phyloP scores from a whole-genome alignment of 352 stramenopile species.

The Pilasporangium apinafurcum region DNA sequence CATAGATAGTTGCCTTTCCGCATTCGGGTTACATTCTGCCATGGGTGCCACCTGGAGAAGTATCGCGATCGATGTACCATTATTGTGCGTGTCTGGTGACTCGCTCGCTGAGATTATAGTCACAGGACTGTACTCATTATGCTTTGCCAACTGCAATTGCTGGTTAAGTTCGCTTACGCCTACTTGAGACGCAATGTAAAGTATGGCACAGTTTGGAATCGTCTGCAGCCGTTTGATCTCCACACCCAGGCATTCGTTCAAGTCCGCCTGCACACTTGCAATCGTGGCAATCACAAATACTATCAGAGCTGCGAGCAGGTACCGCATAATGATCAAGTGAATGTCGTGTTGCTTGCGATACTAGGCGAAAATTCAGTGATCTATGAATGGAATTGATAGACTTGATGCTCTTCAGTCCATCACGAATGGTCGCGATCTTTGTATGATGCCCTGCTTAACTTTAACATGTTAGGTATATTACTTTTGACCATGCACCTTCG shows the following conservation, averaged over 20 bases:
- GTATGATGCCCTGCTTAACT: too few relatives aligned
- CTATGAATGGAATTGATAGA: background rate
- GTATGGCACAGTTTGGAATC: slow-evolving; percentile 19
- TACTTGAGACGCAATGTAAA: slow-evolving; percentile 38
- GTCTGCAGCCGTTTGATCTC: slow-evolving; percentile 31
- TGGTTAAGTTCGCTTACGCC: slow-evolving; percentile 48
- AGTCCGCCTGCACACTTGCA: slow-evolving; percentile 10
- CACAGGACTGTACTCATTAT: slow-evolving; percentile 30
- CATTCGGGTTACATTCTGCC: slow-evolving; percentile 14
- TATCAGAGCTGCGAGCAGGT: background rate
- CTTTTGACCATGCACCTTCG: too few relatives aligned
- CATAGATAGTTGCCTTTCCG: background rate
- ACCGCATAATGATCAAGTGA: background rate
- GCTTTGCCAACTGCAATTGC: slow-evolving; percentile 18
- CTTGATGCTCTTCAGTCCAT: background rate
- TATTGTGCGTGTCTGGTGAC: slow-evolving; percentile 23
- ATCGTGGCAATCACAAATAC: background rate
- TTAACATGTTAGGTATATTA: too few relatives aligned
- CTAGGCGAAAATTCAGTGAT: too few relatives aligned
- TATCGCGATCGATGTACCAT: slow-evolving; percentile 41
- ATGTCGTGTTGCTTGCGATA: too few relatives aligned
- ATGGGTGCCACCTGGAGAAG: slow-evolving; percentile 48
- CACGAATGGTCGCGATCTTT: slow-evolving; percentile 19
- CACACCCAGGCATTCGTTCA: slow-evolving; percentile 52
- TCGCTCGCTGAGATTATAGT: slow-evolving; percentile 63